Evolutionary conservation across 306 rosid species (phyloP).

Genomic region (Luffa aegyptiaca): DNA sequence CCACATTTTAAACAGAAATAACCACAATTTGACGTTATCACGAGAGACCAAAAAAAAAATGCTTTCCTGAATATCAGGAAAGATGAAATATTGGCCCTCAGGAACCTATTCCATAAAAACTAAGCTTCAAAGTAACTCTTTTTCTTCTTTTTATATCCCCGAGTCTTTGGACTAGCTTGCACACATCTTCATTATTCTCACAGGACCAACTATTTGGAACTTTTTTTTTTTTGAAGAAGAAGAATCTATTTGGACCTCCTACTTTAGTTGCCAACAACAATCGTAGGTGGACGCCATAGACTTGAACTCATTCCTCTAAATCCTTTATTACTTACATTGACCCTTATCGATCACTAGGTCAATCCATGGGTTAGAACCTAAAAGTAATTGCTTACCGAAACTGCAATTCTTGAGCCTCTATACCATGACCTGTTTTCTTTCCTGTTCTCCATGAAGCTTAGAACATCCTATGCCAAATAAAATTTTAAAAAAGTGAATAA

Average conservation of each 20-base stretch:
- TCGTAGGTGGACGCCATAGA: neutral
- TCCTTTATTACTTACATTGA: neutral
- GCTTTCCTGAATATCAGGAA: neutral
- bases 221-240: no score
- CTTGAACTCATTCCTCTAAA: neutral
- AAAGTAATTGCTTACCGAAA: neutral
- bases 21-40: neutral
- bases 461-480: slow-evolving; percentile 54
- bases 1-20: neutral
- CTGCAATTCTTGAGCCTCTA: slow-evolving; percentile 70
- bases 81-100: neutral
- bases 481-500: slow-evolving; percentile 3
- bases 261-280: no score
- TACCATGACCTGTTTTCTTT: slow-evolving; percentile 93
- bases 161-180: no score
- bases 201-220: no score
- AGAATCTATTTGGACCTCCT: no score
- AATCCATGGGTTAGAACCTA: neutral
- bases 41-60: neutral
- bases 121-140: no score
- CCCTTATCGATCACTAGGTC: neutral
- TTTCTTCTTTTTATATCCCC: no score
- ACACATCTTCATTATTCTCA: no score
- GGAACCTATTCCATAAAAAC: neutral
- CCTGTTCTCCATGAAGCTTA: slow-evolving; percentile 88